Conservation (phyloP, 768 basidiomycete genomes). For the Galerina sulciceps region DNA sequence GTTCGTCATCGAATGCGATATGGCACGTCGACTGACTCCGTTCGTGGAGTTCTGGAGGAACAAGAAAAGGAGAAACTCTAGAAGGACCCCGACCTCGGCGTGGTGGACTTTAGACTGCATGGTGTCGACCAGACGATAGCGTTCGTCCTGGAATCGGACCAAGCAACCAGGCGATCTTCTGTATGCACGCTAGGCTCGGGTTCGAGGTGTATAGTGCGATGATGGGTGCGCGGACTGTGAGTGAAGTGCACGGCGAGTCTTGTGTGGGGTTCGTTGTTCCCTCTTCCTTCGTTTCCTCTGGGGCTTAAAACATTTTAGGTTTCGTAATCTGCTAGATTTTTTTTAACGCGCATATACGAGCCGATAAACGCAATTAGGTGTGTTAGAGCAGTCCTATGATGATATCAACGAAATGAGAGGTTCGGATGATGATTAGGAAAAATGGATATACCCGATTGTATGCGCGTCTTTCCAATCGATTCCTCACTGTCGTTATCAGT, state of each 20-base stretch:
- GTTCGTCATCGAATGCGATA: not conserved
- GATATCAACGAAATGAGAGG: not conserved
- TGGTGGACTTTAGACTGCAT: constrained; percentile 4
- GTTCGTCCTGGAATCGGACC: not conserved
- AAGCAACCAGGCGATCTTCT: not conserved
- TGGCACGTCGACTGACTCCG: not conserved
- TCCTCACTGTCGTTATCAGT: too few relatives aligned
- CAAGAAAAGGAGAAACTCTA: not conserved
- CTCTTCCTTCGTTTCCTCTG: not conserved
- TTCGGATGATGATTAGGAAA: too few relatives aligned
- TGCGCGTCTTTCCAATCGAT: too few relatives aligned
- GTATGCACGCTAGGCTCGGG: not conserved
- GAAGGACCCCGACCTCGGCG: not conserved
- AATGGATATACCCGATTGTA: too few relatives aligned
- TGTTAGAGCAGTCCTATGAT: not conserved
- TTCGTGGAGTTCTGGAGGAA: not conserved
- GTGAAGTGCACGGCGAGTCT: not conserved
- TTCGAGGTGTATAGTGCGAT: not conserved
- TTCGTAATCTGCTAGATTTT: not conserved
- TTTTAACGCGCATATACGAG: not conserved
- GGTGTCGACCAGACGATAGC: not conserved
- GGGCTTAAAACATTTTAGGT: not conserved
- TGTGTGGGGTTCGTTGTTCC: not conserved
- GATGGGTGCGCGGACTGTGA: not conserved
- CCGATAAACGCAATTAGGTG: not conserved